Evolutionary conservation across 441 rosid genomes (phyloP).

Genomic region (Populus hybrid): DNA sequence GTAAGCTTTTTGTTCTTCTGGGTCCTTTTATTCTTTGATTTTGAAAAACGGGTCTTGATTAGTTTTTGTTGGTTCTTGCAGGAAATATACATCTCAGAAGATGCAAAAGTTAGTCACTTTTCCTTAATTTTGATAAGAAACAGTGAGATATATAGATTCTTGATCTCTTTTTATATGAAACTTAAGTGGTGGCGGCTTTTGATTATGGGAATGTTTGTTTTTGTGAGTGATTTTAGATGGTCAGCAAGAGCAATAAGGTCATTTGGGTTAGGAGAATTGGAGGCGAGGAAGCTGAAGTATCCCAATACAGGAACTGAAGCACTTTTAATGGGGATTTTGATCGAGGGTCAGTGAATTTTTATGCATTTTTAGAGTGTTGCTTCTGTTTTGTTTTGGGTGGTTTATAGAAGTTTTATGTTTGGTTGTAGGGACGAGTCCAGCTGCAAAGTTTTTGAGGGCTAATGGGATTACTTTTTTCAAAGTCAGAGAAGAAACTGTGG

Average conservation of each 20-base stretch:
- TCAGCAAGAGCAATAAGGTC: conserved; percentile 85
- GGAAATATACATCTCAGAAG: conserved; percentile 54
- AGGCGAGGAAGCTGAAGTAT: conserved; percentile 87
- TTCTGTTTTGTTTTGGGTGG: background rate
- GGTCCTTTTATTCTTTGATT: conserved; percentile 1
- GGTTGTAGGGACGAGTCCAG: conserved; percentile 63
- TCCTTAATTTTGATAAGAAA: background rate
- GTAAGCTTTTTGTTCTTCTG: conserved; percentile 26
- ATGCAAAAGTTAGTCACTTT: conserved; percentile 55
- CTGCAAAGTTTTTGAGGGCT: conserved; percentile 79
- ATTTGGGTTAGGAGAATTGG: conserved; percentile 73
- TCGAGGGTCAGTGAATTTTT: conserved; percentile 62
- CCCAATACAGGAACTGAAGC: conserved; percentile 80
- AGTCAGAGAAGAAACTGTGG: conserved; percentile 64
- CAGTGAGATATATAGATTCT: background rate
- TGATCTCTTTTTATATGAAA: background rate
- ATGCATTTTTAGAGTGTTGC: background rate
- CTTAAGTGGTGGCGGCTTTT: background rate
- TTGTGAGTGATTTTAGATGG: conserved; percentile 55
- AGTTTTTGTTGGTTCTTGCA: conserved; percentile 26
- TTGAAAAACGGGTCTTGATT: background rate
- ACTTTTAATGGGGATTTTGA: conserved; percentile 79
- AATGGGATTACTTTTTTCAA: conserved; percentile 69
- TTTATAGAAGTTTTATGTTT: conserved; percentile 8
- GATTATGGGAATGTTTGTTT: background rate